phyloP scores from a whole-genome alignment of 805 yeast species.

The Kodamaea hsintzibuensis region DNA sequence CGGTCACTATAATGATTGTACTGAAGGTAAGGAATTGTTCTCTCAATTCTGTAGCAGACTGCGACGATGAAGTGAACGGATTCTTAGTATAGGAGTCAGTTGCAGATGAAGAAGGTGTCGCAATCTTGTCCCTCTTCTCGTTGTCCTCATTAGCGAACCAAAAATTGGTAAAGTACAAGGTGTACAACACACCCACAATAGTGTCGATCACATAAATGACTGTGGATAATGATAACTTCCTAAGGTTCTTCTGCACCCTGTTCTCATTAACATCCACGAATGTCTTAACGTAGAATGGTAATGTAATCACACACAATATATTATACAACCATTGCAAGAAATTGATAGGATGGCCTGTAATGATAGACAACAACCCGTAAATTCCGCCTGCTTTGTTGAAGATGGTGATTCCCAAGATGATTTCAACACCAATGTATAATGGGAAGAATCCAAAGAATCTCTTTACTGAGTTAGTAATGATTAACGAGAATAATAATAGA shows the following conservation, averaged over 20 bases:
- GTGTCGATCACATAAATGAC: constrained; percentile 70
- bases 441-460: constrained; percentile 74
- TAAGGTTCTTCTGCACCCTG: constrained; percentile 51
- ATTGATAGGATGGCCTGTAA: constrained; percentile 87
- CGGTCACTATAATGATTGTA: constrained; percentile 48
- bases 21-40: constrained; percentile 58
- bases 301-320: constrained; percentile 57
- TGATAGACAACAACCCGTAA: constrained; percentile 80
- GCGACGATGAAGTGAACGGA: constrained; percentile 35
- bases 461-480: constrained; percentile 26
- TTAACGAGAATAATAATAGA: neutral
- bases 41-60: constrained; percentile 61
- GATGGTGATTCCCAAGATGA: constrained; percentile 70
- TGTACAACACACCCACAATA: constrained; percentile 62
- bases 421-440: constrained; percentile 83
- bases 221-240: constrained; percentile 63
- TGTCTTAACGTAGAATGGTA: constrained; percentile 68
- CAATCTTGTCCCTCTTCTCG: constrained; percentile 1
- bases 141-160: constrained; percentile 65
- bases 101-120: constrained; percentile 18
- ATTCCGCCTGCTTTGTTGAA: constrained; percentile 88
- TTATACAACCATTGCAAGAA: constrained; percentile 83
- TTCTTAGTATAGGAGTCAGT: constrained; percentile 15
- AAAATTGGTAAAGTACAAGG: constrained; percentile 67
- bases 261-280: constrained; percentile 32